Base-by-base conservation (phyloP, 192 early-diverging fungal species). In the Podila epigama region DNA sequence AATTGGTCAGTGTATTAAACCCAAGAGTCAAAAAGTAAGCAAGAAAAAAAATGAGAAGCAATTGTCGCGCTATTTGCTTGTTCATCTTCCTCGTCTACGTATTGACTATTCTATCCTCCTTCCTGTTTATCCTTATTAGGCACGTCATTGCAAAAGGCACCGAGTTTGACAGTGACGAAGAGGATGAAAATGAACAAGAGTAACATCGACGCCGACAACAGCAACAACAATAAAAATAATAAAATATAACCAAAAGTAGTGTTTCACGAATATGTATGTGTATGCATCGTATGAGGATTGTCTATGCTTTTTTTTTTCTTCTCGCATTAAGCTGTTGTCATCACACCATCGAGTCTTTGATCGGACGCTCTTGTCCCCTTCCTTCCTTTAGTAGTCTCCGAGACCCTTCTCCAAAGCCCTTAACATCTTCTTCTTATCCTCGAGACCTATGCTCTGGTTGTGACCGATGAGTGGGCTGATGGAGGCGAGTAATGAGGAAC, bases 381-480 rank as follows among this genome's bases (percentile, higher is more conserved):
- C 33, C 20, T 9, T 6, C 8, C 13, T 12, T 70, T 65, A 72
- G 58, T 52, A 65, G 34, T 36, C 51, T 5, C 39, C 56, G 20
- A 77, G 54, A 34, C 60, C 56, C 22, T 59, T 61, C 56, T 77
- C 73, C 1, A 77, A 41, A 6, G 66, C 73, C 40, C 64, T 77
- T 44, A 77, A 33, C 0, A 68, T 35, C 51, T 68, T 77, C 56
- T 77, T 77, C 66, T 77, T 77, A 31, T 77, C 73, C 56, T 77
- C 73, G 36, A 68, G 50, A 64, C 66, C 73, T 64, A 77, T 68
- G 66, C 73, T 68, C 56, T 54, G 73, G 51, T 77, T 77, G 51
- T 68, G 66, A 9, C 73, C 73, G 28, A 68, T 53, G 48, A 64
- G 27, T 39, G 39, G 60, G 33, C 66, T 68, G 8, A 68, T 58